Conservation (phyloP, 805 yeast species). For the Limtongia smithiae region DNA sequence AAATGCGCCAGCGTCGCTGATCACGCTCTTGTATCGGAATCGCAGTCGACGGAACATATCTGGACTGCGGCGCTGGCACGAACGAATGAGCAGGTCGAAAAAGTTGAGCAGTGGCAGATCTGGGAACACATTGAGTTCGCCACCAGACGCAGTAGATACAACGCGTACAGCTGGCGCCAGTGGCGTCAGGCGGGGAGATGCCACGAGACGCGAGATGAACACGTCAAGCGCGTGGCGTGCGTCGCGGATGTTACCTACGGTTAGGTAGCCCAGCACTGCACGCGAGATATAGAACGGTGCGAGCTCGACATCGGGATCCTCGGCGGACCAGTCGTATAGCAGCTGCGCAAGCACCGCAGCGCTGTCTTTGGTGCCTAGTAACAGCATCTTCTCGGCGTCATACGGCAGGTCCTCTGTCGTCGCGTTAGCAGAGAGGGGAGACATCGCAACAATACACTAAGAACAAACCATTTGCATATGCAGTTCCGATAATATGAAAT, state of each 20-base stretch:
- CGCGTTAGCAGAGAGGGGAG: background rate
- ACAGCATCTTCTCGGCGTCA: constrained; percentile 69
- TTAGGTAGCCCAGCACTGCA: constrained; percentile 70
- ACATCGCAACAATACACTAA: background rate
- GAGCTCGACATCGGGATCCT: constrained; percentile 32
- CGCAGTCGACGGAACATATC: constrained; percentile 54
- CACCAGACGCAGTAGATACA: constrained; percentile 33
- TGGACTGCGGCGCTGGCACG: constrained; percentile 53
- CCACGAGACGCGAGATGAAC: constrained; percentile 40
- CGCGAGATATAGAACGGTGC: constrained; percentile 46
- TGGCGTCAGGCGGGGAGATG: constrained; percentile 17
- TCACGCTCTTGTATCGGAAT: constrained; percentile 45
- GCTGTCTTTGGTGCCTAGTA: constrained; percentile 59
- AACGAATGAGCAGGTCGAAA: constrained; percentile 58
- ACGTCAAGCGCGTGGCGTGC: constrained; percentile 44
- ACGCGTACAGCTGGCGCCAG: constrained; percentile 16
- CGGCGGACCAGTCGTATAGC: constrained; percentile 48
- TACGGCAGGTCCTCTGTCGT: constrained; percentile 38
- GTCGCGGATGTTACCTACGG: constrained; percentile 61
- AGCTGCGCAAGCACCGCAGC: constrained; percentile 47
- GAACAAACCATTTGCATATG: constrained; percentile 43
- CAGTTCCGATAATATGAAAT: constrained; percentile 68
- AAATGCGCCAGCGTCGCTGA: constrained; percentile 40
- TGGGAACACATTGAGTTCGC: constrained; percentile 37
- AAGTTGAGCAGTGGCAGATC: constrained; percentile 58